phyloP scores from a whole-genome alignment of 352 stramenopile species.

The Phytophthora quininea region DNA sequence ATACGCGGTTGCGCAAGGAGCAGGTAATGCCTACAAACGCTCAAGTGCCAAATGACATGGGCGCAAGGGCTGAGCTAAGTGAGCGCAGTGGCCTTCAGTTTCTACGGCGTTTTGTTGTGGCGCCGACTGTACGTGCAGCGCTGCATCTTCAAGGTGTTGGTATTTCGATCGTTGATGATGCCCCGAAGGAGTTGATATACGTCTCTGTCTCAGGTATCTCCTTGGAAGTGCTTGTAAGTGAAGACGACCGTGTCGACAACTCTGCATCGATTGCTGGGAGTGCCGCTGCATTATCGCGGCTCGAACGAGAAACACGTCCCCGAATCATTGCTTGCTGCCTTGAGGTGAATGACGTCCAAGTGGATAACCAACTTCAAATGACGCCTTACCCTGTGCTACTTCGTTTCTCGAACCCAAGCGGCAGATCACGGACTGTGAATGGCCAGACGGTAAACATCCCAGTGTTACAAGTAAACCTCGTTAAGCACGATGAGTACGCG shows the following conservation, averaged over 20 bases:
- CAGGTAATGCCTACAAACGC: constrained; percentile 28
- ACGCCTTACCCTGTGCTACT: constrained; percentile 87
- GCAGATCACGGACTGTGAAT: constrained; percentile 53
- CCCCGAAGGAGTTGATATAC: constrained; percentile 83
- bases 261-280: constrained; percentile 50
- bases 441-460: constrained; percentile 62
- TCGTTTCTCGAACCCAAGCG: constrained; percentile 74
- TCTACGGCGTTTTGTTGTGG: constrained; percentile 55
- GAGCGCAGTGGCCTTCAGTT: constrained; percentile 37
- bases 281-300: constrained; percentile 47
- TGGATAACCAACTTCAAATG: constrained; percentile 86
- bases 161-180: constrained; percentile 76
- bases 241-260: constrained; percentile 45
- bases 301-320: constrained; percentile 61
- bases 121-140: constrained; percentile 55
- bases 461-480: constrained; percentile 73
- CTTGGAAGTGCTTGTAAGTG: constrained; percentile 64
- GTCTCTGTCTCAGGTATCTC: constrained; percentile 68
- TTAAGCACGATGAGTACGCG: constrained; percentile 88
- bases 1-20: constrained; percentile 73
- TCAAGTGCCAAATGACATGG: constrained; percentile 31
- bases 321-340: constrained; percentile 71
- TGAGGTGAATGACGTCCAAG: constrained; percentile 81
- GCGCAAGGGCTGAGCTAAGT: constrained; percentile 29
- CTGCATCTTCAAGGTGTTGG: constrained; percentile 76